phyloP scores from a whole-genome alignment of 768 basidiomycete genomes.

The Mycena polygramma region DNA sequence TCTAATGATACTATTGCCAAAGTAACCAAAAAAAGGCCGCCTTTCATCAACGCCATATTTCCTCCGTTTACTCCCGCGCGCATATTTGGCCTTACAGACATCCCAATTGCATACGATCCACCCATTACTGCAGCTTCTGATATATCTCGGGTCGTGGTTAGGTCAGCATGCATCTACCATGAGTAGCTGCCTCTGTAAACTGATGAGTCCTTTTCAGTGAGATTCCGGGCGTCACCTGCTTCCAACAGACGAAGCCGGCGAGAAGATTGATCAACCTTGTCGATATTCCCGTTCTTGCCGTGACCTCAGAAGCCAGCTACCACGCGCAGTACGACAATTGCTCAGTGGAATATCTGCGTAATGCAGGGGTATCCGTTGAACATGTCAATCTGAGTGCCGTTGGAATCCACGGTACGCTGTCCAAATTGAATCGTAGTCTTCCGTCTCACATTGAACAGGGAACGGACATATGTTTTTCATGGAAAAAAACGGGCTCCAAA shows the following conservation, averaged over 20 bases:
- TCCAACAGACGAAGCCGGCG: slow-evolving; percentile 49
- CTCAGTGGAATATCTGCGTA: slow-evolving; percentile 48
- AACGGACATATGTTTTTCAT: slow-evolving; percentile 59
- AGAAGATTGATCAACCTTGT: slow-evolving; percentile 47
- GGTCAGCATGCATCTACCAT: neutral
- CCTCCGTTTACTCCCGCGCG: slow-evolving; percentile 46
- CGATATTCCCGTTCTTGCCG: slow-evolving; percentile 50
- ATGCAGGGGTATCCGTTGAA: slow-evolving; percentile 52
- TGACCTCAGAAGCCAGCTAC: slow-evolving; percentile 54
- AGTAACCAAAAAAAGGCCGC: slow-evolving; percentile 37
- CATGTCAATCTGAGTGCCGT: slow-evolving; percentile 45
- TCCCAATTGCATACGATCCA: slow-evolving; percentile 50
- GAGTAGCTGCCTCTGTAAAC: too few species aligned
- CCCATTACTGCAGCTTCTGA: slow-evolving; percentile 48
- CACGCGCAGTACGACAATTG: slow-evolving; percentile 53
- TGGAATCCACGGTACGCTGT: slow-evolving; percentile 44
- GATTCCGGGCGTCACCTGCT: slow-evolving; percentile 42
- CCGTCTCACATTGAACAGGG: slow-evolving; percentile 33
- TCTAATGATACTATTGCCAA: too few species aligned
- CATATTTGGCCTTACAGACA: slow-evolving; percentile 51
- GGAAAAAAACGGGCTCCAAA: slow-evolving; percentile 53
- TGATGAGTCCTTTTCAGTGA: slow-evolving; percentile 8
- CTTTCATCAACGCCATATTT: slow-evolving; percentile 48
- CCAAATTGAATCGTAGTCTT: neutral
- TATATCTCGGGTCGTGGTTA: slow-evolving; percentile 40